Conservation (phyloP, 306 rosid genomes). For the Amphicarpaea edgeworthii region DNA sequence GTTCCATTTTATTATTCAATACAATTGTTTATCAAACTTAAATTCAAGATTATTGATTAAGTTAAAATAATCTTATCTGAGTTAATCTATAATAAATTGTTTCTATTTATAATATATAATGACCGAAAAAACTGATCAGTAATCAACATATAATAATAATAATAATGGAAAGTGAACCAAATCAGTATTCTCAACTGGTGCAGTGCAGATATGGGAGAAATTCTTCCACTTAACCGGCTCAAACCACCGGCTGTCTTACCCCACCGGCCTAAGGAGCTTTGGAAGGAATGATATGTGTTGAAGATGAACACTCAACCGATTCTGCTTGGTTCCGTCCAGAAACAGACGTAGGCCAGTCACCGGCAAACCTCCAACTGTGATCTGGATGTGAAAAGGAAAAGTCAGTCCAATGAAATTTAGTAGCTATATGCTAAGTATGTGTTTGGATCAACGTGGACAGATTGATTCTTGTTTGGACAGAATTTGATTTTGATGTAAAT, state of each 20-base stretch:
- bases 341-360: constrained; percentile 79
- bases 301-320: constrained; percentile 79
- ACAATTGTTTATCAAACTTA: too few species aligned
- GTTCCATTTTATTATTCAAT: too few species aligned
- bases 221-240: constrained; percentile 89
- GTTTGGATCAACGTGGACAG: too few species aligned
- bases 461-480: too few species aligned
- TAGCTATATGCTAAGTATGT: neutral
- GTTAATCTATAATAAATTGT: too few species aligned
- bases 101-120: too few species aligned
- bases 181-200: constrained; percentile 84
- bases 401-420: neutral
- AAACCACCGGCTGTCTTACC: constrained; percentile 94
- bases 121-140: too few species aligned
- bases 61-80: too few species aligned
- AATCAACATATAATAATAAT: too few species aligned
- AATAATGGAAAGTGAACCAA: neutral
- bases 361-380: constrained; percentile 86
- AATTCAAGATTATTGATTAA: too few species aligned
- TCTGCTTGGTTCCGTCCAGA: constrained; percentile 81
- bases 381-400: constrained; percentile 56
- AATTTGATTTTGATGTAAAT: too few species aligned
- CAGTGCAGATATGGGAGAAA: constrained; percentile 85
- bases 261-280: constrained; percentile 79
- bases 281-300: constrained; percentile 84